Percentiles rank a stretch among this genome's conserved stretches.
Conservation (phyloP, 2,329 filamentous ascomycete species). For the Pezicula neosporulosa region DNA sequence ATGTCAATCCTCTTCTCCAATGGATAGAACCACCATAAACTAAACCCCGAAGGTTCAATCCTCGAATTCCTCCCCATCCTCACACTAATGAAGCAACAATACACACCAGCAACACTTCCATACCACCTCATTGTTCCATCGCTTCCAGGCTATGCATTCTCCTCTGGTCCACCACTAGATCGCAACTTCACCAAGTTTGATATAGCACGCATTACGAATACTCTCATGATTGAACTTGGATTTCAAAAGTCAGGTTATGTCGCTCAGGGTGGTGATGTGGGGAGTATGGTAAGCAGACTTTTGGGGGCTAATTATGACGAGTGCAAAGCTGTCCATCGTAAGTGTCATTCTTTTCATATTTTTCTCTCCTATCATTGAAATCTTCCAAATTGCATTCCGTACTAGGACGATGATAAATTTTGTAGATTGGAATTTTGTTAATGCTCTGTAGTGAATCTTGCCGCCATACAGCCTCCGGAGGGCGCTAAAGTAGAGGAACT, state of each 20-base stretch:
- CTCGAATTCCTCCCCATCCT: constrained; percentile 16
- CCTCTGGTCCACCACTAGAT: constrained; percentile 14
- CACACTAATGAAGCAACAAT: constrained; percentile 24
- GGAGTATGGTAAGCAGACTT: constrained; percentile 12
- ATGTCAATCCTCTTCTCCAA: background rate
- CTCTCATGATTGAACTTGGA: constrained; percentile 12
- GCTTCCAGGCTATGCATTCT: constrained; percentile 18
- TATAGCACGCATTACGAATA: constrained; percentile 7
- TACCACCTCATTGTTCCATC: constrained; percentile 20
- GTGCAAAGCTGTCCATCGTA: constrained; percentile 14
- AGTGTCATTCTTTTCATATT: background rate
- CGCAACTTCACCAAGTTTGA: constrained; percentile 29
- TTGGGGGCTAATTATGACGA: constrained; percentile 5
- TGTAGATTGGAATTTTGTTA: background rate
- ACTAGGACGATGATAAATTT: too few species aligned
- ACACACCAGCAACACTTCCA: constrained; percentile 9
- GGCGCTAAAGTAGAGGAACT: constrained; percentile 33
- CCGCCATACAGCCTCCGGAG: background rate
- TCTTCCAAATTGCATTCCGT: background rate
- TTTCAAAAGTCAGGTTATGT: constrained; percentile 25
- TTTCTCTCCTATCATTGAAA: background rate
- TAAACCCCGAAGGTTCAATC: background rate
- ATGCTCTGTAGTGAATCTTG: constrained; percentile 1
- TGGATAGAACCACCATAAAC: too few species aligned
- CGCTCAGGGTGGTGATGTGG: constrained; percentile 15